Base-by-base conservation (phyloP, 495 filamentous ascomycete genomes). In the Penicillium coffeae region DNA sequence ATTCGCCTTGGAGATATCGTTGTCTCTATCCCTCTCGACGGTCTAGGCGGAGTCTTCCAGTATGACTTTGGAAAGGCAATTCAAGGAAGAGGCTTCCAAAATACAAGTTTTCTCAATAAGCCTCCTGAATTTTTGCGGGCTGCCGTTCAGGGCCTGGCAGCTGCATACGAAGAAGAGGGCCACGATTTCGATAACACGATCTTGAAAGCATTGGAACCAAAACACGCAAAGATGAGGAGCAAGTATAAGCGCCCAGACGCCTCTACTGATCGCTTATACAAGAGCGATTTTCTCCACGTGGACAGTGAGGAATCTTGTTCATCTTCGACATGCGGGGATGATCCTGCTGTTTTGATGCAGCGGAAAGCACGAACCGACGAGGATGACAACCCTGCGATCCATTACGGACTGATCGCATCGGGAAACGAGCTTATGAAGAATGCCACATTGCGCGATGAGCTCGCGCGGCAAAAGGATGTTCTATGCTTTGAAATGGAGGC, bases 401-500 rank as follows among this genome's bases (percentile, higher is more conserved):
- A 65, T 25, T 64, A 61, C 30, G 63, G 64, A 3, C 5, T 55
- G 8, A 58, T 68, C 12, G 64, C 64, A 5, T 68, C 63, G 3
- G 63, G 19, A 8, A 58, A 65, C 18, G 41, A 54, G n/a, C 21
- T 64, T 0, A 59, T 66, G 47, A 63, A 63, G 25, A 41, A 63
- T 50, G 64, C 59, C 16, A 13, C 51, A 6, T 20, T 55, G 22
- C 57, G 65, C 13, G 59, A 69, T 21, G 21, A 36, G 32, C 27
- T 71, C 33, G 62, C 60, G 5, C 50, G 43, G 10, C 52, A 72
- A 21, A 63, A 63, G 21, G 54, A 51, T 32, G 58, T 71, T 13
- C 22, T 70, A 0, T 72, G 66, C 33, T 66, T 72, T 38, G 68
- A 71, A 43, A 72, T 69, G 64, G 68, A 72, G 50, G 70, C 65